A percentile compares a stretch with the other conserved stretches of the same genome.
These are phyloP conservation scores for Aspergillus affinis DNA, from an alignment of 495 filamentous ascomycete genomes.

Conservation along the genomic window DNA sequence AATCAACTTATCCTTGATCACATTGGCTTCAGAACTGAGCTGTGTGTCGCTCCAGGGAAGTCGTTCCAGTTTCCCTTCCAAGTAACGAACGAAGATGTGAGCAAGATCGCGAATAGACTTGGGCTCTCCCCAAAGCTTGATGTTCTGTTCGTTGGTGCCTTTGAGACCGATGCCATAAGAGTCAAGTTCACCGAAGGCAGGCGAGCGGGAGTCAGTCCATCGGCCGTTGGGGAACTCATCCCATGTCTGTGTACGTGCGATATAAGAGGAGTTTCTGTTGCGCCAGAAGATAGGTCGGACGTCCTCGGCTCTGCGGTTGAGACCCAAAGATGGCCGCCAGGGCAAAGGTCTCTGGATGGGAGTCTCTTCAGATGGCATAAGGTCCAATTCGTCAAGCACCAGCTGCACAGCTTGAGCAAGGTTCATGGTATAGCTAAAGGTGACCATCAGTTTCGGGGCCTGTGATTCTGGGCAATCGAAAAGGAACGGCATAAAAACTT, in stretches of 20 bases:
- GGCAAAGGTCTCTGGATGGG: constrained; percentile 83
- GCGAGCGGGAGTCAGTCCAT: constrained; percentile 97
- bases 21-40: constrained; percentile 75
- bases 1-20: constrained; percentile 73
- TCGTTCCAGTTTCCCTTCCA: constrained; percentile 74
- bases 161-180: constrained; percentile 92
- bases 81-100: constrained; percentile 77
- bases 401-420: constrained; percentile 90
- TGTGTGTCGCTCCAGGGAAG: constrained; percentile 94
- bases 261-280: constrained; percentile 92
- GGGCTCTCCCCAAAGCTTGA: constrained; percentile 92
- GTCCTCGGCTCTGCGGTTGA: constrained; percentile 87
- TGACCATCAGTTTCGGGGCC: constrained; percentile 8
- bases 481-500: constrained; percentile 24
- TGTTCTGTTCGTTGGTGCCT: constrained; percentile 95
- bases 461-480: neutral
- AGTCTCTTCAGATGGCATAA: constrained; percentile 71
- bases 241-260: constrained; percentile 95
- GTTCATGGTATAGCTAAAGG: constrained; percentile 91
- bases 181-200: constrained; percentile 95
- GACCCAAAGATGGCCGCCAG: constrained; percentile 90
- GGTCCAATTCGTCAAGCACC: constrained; percentile 83
- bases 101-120: constrained; percentile 75
- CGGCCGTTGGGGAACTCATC: constrained; percentile 99
- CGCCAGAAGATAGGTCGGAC: constrained; percentile 99